A percentile compares a stretch with the other conserved stretches of the same genome.
Evolutionary conservation across 1,284 basidiomycete genomes (phyloP).

Genomic region (Ganoderma multipileum): DNA sequence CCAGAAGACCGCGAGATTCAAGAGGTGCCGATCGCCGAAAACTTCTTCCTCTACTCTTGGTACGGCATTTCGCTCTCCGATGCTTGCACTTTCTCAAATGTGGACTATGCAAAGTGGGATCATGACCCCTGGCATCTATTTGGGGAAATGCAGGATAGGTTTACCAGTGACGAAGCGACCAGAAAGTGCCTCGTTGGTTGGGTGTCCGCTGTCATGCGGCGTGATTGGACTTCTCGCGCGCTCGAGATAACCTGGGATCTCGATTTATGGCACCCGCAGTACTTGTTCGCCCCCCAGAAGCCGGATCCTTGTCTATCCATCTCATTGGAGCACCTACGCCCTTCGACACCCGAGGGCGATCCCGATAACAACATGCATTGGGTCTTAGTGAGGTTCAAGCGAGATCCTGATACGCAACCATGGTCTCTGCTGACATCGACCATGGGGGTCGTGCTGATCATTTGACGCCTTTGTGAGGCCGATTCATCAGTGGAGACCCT

Average conservation of each 20-base stretch:
- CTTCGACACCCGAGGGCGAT: neutral
- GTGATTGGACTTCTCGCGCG: neutral
- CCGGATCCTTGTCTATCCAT: neutral
- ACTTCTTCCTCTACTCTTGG: neutral
- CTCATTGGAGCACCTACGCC: neutral
- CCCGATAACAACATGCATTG: neutral
- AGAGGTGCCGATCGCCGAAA: neutral
- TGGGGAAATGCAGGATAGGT: neutral
- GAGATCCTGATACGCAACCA: neutral
- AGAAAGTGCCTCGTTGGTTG: neutral
- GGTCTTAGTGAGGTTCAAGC: neutral
- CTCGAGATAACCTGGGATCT: neutral
- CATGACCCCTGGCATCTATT: neutral
- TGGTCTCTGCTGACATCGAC: neutral
- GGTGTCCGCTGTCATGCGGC: neutral
- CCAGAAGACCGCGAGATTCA: neutral
- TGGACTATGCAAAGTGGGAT: neutral
- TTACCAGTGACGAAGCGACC: neutral
- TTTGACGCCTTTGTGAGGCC: neutral
- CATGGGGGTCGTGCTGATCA: neutral
- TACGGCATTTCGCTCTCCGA: neutral
- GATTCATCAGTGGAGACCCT: neutral
- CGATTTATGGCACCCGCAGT: neutral
- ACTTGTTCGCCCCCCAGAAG: neutral
- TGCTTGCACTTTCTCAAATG: neutral